A percentile compares a stretch with the other conserved stretches of the same genome.
These are phyloP conservation scores for Rhododendron mucronatum DNA, from an alignment of 148 eudicot species.

Conservation along the genomic window DNA sequence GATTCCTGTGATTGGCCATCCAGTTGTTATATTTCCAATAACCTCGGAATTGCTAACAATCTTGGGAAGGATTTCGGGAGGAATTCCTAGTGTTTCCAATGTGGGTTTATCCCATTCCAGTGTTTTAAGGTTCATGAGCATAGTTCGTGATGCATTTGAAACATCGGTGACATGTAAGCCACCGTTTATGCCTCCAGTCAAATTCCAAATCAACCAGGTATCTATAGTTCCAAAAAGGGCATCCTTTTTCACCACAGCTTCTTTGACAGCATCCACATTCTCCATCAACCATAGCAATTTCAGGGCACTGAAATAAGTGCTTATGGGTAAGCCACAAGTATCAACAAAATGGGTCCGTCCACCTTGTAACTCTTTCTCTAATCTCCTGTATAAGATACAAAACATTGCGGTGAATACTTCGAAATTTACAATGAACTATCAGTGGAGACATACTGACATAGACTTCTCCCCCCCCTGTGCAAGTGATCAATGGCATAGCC, in stretches of 20 bases:
- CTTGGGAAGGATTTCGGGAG: conserved; percentile 61
- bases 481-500: neutral
- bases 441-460: neutral
- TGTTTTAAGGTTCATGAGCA: conserved; percentile 87
- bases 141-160: conserved; percentile 91
- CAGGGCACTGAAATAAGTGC: conserved; percentile 94
- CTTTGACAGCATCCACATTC: conserved; percentile 68
- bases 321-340: conserved; percentile 87
- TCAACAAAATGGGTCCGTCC: conserved; percentile 84
- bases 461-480: neutral
- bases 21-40: conserved; percentile 57
- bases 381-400: conserved; percentile 43
- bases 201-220: conserved; percentile 93
- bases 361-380: conserved; percentile 78
- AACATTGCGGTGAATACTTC: neutral
- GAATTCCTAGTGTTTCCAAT: conserved; percentile 56
- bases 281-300: conserved; percentile 87
- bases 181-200: conserved; percentile 68
- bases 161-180: conserved; percentile 93
- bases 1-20: conserved; percentile 81
- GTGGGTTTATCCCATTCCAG: conserved; percentile 76
- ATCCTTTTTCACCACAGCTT: conserved; percentile 70
- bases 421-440: neutral
- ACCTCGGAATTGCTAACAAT: conserved; percentile 83
- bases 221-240: conserved; percentile 96